Percentiles rank a stretch among this genome's conserved stretches.
Conservation (phyloP, 352 stramenopile genomes). For the Pseudoperonospora humuli region DNA sequence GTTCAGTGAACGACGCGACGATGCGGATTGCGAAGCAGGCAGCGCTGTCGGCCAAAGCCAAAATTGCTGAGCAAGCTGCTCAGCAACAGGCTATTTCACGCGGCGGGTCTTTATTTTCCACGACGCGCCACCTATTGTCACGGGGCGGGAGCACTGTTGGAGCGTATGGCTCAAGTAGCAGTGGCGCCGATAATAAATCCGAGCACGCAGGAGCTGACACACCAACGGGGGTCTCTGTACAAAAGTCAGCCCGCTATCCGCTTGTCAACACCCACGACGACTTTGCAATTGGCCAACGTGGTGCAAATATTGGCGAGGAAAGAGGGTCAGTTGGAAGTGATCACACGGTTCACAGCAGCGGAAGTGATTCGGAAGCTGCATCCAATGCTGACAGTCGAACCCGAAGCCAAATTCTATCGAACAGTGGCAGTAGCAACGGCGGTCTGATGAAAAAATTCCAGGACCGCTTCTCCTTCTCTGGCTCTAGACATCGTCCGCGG, state of each 20-base stretch:
- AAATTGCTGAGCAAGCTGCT: conserved; percentile 71
- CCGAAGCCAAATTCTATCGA: conserved; percentile 12
- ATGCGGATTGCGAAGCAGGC: conserved; percentile 78
- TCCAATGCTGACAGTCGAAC: conserved; percentile 11
- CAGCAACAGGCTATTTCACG: conserved; percentile 56
- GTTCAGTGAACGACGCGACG: conserved; percentile 69
- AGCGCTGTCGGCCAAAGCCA: conserved; percentile 67
- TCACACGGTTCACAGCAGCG: conserved; percentile 35
- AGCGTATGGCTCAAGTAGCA: conserved; percentile 15
- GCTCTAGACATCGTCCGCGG: conserved; percentile 36
- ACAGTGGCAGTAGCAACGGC: conserved; percentile 23
- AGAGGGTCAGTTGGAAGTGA: conserved; percentile 29
- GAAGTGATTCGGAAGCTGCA: conserved; percentile 34
- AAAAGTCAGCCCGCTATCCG: conserved; percentile 40
- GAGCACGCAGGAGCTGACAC: conserved; percentile 32
- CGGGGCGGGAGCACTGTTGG: conserved; percentile 21
- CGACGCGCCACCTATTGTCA: conserved; percentile 62
- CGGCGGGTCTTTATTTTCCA: conserved; percentile 58
- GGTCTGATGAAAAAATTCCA: conserved; percentile 82
- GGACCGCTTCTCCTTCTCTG: conserved; percentile 56
- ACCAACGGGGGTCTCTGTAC: conserved; percentile 45
- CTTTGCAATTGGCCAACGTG: conserved; percentile 19
- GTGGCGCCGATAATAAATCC: conserved; percentile 20
- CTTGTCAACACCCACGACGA: conserved; percentile 34
- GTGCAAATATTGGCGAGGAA: conserved; percentile 30